Evolutionary conservation across 1,284 basidiomycete genomes (phyloP).

Genomic region (Rhodofomes roseus): DNA sequence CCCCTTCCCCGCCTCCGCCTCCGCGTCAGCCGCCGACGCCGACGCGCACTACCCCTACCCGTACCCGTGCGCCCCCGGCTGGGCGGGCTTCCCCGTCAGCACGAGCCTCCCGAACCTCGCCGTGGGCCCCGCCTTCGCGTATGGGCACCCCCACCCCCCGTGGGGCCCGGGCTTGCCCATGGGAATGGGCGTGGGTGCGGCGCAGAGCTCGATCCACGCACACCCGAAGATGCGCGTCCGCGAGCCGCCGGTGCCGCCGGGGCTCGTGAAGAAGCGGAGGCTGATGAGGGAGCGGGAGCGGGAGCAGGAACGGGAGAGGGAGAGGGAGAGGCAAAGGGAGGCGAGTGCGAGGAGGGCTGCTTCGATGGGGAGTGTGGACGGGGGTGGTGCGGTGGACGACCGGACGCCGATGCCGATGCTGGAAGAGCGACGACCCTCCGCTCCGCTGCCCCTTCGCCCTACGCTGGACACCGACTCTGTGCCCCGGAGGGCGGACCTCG

Average conservation of each 20-base stretch:
- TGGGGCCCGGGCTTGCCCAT: too few relatives aligned
- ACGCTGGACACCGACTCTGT: neutral
- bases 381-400: neutral
- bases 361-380: neutral
- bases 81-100: neutral
- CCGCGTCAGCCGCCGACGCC: conserved; percentile 3
- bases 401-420: conserved; percentile 1
- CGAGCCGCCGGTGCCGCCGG: conserved; percentile 28
- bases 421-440: neutral
- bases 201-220: conserved; percentile 22
- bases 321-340: neutral
- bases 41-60: neutral
- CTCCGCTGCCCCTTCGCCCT: too few relatives aligned
- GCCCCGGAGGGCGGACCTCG: neutral
- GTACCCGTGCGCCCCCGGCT: neutral
- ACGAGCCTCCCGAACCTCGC: neutral
- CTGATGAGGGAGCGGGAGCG: conserved; percentile 1
- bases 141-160: conserved; percentile 1
- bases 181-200: too few relatives aligned
- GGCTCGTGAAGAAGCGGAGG: conserved; percentile 24
- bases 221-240: conserved; percentile 19
- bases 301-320: neutral
- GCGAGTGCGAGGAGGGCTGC: too few relatives aligned
- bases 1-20: conserved; percentile 25
- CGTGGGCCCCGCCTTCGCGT: neutral